These are phyloP conservation scores for Asclepias syriaca DNA, from an alignment of 257 asterid species.

Conservation along the genomic window DNA sequence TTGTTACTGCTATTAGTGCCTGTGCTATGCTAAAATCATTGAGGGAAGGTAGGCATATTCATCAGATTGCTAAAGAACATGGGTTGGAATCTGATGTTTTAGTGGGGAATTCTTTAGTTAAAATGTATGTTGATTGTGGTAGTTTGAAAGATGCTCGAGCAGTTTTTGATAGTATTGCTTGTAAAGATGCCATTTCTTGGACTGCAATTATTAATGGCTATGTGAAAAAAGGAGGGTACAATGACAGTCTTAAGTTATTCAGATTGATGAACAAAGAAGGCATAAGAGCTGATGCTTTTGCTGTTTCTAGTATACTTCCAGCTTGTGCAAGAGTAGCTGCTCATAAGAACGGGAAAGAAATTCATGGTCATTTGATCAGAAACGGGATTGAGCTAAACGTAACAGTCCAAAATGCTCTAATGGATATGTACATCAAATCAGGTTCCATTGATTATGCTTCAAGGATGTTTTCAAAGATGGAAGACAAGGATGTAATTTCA, in stretches of 20 bases:
- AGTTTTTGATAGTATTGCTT: conserved; percentile 22
- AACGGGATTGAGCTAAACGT: conserved; percentile 17
- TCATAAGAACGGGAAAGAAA: conserved; percentile 28
- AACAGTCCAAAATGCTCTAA: conserved; percentile 22
- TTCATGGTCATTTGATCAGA: conserved; percentile 26
- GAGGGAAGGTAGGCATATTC: conserved; percentile 22
- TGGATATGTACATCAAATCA: conserved; percentile 32
- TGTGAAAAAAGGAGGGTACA: conserved; percentile 28
- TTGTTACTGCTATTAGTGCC: conserved; percentile 27
- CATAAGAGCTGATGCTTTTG: conserved; percentile 25
- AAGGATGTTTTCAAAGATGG: conserved; percentile 17
- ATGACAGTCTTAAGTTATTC: conserved; percentile 30
- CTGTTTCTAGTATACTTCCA: conserved; percentile 26
- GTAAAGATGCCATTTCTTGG: conserved; percentile 32
- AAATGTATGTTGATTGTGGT: conserved; percentile 34
- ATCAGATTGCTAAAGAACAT: conserved; percentile 18
- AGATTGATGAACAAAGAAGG: conserved; percentile 22
- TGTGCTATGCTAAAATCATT: conserved; percentile 26
- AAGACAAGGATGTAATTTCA: conserved; percentile 23
- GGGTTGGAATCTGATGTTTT: conserved; percentile 21
- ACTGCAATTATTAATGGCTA: conserved; percentile 26
- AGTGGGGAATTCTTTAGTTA: conserved; percentile 27
- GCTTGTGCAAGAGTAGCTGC: conserved; percentile 33
- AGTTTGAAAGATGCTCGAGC: conserved; percentile 24
- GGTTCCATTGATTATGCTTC: conserved; percentile 30